Conservation (phyloP, 176 grass and related monocot genomes). For the Lolium rigidum region DNA sequence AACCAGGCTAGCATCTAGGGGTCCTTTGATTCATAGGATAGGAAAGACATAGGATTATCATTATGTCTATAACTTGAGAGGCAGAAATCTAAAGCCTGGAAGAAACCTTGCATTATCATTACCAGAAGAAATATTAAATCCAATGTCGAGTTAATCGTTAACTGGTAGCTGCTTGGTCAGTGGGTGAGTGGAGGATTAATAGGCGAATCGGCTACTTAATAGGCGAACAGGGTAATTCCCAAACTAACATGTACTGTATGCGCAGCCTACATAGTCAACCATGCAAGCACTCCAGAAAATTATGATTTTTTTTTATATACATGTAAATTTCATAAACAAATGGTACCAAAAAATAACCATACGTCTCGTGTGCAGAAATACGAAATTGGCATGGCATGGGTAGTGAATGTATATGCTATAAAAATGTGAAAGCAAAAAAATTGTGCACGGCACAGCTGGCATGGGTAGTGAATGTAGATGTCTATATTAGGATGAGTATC, state of each 20-base stretch:
- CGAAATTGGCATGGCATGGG: not conserved
- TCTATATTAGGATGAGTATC: not conserved
- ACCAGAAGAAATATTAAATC: not conserved
- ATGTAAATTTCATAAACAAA: not conserved
- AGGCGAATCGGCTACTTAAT: too few species aligned
- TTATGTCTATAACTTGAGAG: not conserved
- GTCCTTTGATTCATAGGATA: not conserved
- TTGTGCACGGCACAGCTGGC: not conserved
- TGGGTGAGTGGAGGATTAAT: too few species aligned
- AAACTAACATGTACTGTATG: not conserved
- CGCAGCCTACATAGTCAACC: not conserved
- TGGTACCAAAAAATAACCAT: not conserved
- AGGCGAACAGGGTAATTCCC: not conserved
- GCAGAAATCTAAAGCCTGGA: not conserved
- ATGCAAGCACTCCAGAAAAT: not conserved
- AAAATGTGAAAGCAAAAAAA: not conserved
- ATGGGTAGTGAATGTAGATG: not conserved
- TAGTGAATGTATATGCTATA: not conserved
- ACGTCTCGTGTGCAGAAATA: not conserved
- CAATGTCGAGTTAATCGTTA: not conserved
- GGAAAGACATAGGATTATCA: not conserved
- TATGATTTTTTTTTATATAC: not conserved
- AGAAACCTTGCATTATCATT: not conserved
- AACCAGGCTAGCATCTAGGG: constrained; percentile 7
- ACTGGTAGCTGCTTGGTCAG: too few species aligned